These are phyloP conservation scores for Psidium friedrichsthalianum DNA, from an alignment of 345 rosid species.

Conservation along the genomic window DNA sequence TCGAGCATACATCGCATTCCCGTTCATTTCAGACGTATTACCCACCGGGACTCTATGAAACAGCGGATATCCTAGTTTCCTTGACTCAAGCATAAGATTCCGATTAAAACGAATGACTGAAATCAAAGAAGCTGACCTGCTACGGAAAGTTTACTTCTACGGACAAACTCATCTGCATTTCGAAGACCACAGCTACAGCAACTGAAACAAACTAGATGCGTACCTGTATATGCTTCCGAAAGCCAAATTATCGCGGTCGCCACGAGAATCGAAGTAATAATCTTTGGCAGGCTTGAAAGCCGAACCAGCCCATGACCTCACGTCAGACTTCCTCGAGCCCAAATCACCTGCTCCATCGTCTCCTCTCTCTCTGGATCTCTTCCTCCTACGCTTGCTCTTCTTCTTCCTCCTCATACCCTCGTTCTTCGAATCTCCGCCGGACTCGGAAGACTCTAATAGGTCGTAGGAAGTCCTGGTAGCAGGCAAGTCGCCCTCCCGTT, in stretches of 20 bases:
- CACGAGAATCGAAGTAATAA: constrained; percentile 77
- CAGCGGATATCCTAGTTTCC: background rate
- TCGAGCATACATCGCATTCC: background rate
- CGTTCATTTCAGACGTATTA: background rate
- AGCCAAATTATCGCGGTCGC: constrained; percentile 76
- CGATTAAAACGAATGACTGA: background rate
- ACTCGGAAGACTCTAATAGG: constrained; percentile 18
- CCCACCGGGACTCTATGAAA: background rate
- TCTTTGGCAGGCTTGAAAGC: constrained; percentile 47
- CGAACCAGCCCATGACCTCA: constrained; percentile 35
- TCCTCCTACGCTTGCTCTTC: constrained; percentile 23
- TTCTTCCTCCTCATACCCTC: constrained; percentile 20
- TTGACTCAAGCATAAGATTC: background rate
- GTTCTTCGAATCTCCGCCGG: constrained; percentile 8
- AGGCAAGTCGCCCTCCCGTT: background rate
- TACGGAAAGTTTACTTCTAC: background rate
- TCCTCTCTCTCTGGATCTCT: constrained; percentile 22
- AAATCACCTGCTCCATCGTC: constrained; percentile 18
- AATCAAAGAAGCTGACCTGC: background rate
- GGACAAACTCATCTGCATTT: background rate
- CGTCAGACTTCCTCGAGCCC: constrained; percentile 31
- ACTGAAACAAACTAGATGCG: background rate
- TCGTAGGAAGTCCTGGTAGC: constrained; percentile 22
- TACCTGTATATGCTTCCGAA: constrained; percentile 83
- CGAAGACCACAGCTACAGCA: background rate